These are phyloP conservation scores for Coniochaeta hoffmannii DNA, from an alignment of 2,329 filamentous ascomycete species.

Conservation along the genomic window DNA sequence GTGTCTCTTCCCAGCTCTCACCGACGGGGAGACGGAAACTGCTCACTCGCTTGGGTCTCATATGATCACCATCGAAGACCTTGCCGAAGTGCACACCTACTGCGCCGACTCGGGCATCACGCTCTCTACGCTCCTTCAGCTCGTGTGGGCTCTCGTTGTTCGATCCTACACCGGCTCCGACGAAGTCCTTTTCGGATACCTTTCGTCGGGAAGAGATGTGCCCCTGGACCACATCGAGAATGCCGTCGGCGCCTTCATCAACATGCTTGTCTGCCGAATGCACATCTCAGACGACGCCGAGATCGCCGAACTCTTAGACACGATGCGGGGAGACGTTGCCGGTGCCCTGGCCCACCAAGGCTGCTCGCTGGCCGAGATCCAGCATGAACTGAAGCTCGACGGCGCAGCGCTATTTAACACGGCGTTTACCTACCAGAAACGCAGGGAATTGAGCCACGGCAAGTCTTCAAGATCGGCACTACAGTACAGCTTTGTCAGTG, in stretches of 20 bases:
- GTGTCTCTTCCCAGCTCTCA: constrained; percentile 19
- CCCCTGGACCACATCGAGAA: constrained; percentile 38
- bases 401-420: constrained; percentile 23
- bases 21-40: constrained; percentile 4
- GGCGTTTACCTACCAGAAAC: constrained; percentile 22
- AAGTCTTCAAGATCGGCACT: constrained; percentile 3
- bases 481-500: constrained; percentile 11
- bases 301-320: constrained; percentile 30
- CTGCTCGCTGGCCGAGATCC: constrained; percentile 40
- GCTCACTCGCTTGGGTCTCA: constrained; percentile 12
- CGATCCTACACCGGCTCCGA: not conserved
- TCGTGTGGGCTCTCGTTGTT: constrained; percentile 24
- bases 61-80: constrained; percentile 8
- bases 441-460: not conserved
- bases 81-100: constrained; percentile 19
- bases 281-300: constrained; percentile 24
- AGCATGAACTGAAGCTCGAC: constrained; percentile 21
- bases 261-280: constrained; percentile 46
- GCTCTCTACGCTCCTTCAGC: constrained; percentile 40
- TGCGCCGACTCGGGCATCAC: constrained; percentile 34
- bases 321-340: constrained; percentile 37
- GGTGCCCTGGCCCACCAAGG: constrained; percentile 38
- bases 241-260: constrained; percentile 45
- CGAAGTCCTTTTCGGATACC: constrained; percentile 37
- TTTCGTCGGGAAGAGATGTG: constrained; percentile 44